phyloP scores from a whole-genome alignment of 352 stramenopile species.

The Nothophytophthora sp. region DNA sequence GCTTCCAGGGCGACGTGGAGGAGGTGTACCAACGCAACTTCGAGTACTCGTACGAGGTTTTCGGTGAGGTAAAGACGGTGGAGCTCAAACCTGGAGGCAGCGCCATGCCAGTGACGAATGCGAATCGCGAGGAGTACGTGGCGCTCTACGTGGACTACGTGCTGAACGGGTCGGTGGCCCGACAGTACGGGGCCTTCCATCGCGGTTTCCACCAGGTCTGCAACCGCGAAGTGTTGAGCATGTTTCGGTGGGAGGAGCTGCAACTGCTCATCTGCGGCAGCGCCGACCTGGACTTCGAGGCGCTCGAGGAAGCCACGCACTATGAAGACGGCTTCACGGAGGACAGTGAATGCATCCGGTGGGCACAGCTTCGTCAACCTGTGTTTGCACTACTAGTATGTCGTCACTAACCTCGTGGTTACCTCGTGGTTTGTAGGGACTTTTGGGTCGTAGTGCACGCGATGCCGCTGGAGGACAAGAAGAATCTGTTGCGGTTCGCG shows the following conservation, averaged over 20 bases:
- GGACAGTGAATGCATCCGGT: slow-evolving; percentile 65
- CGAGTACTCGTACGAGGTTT: slow-evolving; percentile 83
- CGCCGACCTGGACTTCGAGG: slow-evolving; percentile 76
- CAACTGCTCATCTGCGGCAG: slow-evolving; percentile 78
- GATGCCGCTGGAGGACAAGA: slow-evolving; percentile 80
- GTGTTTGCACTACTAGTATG: too few relatives aligned
- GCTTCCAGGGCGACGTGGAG: slow-evolving; percentile 74
- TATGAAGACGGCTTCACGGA: slow-evolving; percentile 80
- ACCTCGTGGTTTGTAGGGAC: slow-evolving; percentile 29
- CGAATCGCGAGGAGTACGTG: slow-evolving; percentile 76
- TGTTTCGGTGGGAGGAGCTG: slow-evolving; percentile 85
- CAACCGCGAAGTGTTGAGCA: slow-evolving; percentile 66
- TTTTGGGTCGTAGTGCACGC: slow-evolving; percentile 87
- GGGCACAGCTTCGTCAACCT: slow-evolving; percentile 4
- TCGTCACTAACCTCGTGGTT: too few relatives aligned
- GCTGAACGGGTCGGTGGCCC: slow-evolving; percentile 54
- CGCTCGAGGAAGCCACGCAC: slow-evolving; percentile 67
- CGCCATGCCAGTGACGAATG: slow-evolving; percentile 60
- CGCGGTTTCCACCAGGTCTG: slow-evolving; percentile 78
- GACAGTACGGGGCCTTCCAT: slow-evolving; percentile 75
- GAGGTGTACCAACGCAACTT: slow-evolving; percentile 74
- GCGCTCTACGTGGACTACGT: slow-evolving; percentile 74
- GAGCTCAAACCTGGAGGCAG: slow-evolving; percentile 68
- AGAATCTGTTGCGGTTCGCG: slow-evolving; percentile 83
- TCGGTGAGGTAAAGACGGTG: slow-evolving; percentile 79